Evolutionary conservation across 108 stramenopile genomes (phyloP).

Genomic region (Cyclostephanos invisitatus): DNA sequence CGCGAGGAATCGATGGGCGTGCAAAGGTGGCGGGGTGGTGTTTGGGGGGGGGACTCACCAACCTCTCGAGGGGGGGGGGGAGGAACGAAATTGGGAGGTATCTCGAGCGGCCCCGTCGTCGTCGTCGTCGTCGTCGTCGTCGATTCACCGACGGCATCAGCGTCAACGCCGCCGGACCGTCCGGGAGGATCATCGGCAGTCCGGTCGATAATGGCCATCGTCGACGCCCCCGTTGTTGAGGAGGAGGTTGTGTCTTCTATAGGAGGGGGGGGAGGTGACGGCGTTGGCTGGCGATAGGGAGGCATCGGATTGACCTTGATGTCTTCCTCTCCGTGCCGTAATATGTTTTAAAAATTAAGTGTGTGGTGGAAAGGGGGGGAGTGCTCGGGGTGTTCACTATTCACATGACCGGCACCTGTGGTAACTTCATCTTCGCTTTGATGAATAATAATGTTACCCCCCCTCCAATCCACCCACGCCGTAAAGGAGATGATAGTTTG

Average conservation of each 20-base stretch:
- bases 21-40: neutral
- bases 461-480: neutral
- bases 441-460: neutral
- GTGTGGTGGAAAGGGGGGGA: neutral
- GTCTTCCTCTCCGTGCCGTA: neutral
- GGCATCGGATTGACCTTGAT: neutral
- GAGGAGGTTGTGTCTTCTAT: slow-evolving; percentile 12
- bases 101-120: neutral
- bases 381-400: neutral
- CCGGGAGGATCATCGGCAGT: neutral
- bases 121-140: neutral
- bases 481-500: neutral
- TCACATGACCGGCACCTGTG: neutral
- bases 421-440: neutral
- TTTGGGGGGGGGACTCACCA: slow-evolving; percentile 4
- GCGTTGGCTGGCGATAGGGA: slow-evolving; percentile 3
- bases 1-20: neutral
- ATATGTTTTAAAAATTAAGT: neutral
- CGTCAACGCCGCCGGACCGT: neutral
- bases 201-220: neutral
- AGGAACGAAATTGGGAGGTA: slow-evolving; percentile 11
- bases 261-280: slow-evolving; percentile 17
- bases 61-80: slow-evolving; percentile 16
- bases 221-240: neutral
- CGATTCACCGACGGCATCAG: neutral